A percentile compares a stretch with the other conserved stretches of the same genome.
These are phyloP conservation scores for Sporobolomyces phaffii DNA, from an alignment of 768 basidiomycete genomes.

Conservation along the genomic window DNA sequence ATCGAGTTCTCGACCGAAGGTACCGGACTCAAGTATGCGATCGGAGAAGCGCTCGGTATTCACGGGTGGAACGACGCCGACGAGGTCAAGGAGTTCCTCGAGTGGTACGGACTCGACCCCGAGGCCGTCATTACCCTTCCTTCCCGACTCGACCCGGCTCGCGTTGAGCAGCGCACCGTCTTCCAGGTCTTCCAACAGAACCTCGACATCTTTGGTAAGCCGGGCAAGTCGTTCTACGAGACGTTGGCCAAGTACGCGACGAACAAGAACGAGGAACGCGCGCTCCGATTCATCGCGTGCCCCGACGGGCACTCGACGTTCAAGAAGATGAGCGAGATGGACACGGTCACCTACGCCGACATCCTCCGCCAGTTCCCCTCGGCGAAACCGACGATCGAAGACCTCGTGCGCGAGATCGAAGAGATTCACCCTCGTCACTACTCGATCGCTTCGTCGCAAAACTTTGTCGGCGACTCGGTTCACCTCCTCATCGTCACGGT, in stretches of 20 bases:
- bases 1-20: conserved; percentile 87
- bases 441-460: conserved; percentile 92
- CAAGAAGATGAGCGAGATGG: conserved; percentile 91
- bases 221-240: conserved; percentile 90
- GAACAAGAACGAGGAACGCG: conserved; percentile 59
- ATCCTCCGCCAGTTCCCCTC: conserved; percentile 68
- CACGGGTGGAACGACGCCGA: conserved; percentile 94
- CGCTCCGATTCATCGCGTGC: conserved; percentile 84
- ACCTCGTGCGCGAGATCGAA: conserved; percentile 70
- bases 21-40: conserved; percentile 88
- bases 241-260: conserved; percentile 74
- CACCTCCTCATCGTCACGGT: conserved; percentile 94
- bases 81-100: conserved; percentile 82
- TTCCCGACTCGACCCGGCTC: conserved; percentile 53
- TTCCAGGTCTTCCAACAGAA: conserved; percentile 95
- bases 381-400: conserved; percentile 59
- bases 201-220: conserved; percentile 90
- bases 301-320: conserved; percentile 85
- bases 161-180: conserved; percentile 82
- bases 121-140: conserved; percentile 74
- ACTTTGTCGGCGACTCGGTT: conserved; percentile 87
- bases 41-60: conserved; percentile 93
- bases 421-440: conserved; percentile 98
- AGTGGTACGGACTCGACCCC: conserved; percentile 83
- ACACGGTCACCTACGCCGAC: conserved; percentile 89